Evolutionary conservation across 768 basidiomycete species (phyloP).

Genomic region (Termitomyces sp.): DNA sequence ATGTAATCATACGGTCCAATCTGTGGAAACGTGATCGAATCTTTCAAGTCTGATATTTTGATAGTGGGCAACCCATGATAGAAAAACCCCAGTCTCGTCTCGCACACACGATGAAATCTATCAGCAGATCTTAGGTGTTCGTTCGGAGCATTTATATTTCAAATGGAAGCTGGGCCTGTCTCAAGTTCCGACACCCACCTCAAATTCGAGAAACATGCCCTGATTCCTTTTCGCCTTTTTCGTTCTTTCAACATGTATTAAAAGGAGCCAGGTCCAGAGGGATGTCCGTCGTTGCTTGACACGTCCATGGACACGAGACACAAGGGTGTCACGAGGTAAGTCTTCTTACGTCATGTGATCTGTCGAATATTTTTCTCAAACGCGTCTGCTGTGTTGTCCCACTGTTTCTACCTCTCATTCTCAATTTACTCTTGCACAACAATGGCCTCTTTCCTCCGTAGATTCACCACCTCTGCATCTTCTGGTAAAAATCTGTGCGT

Average conservation of each 20-base stretch:
- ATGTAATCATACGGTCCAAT: background rate
- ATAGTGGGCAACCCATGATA: background rate
- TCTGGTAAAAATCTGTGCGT: constrained; percentile 32
- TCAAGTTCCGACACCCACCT: background rate
- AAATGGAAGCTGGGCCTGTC: background rate
- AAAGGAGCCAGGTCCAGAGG: no score
- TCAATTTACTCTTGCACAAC: constrained; percentile 2
- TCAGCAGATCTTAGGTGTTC: background rate
- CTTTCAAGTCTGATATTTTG: background rate
- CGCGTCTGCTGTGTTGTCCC: background rate
- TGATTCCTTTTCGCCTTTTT: background rate
- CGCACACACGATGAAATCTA: background rate
- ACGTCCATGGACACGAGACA: background rate
- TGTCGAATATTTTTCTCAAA: constrained; percentile 8
- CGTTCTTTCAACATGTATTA: background rate
- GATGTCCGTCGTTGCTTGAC: no score
- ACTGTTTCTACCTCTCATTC: background rate
- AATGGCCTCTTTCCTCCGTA: constrained; percentile 49
- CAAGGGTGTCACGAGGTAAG: constrained; percentile 8
- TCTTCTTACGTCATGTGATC: constrained; percentile 12
- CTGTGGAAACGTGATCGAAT: background rate
- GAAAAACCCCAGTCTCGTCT: no score
- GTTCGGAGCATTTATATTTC: no score
- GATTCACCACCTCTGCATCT: constrained; percentile 46
- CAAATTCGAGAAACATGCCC: background rate